Evolutionary conservation across 345 rosid genomes (phyloP).

Genomic region (Moricandia arvensis): DNA sequence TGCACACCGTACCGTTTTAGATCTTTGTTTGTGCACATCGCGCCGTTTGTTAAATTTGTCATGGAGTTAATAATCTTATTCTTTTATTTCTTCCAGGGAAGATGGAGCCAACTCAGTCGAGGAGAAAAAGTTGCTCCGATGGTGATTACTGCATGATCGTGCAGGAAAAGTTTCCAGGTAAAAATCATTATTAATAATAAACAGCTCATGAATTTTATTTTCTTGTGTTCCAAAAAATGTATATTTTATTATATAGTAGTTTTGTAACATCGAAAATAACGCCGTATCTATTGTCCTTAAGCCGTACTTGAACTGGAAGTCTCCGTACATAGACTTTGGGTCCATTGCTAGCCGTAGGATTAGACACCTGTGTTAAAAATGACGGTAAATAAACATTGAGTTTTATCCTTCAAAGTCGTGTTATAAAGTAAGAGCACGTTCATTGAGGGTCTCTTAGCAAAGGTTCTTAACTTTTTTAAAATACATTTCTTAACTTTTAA

Average conservation of each 20-base stretch:
- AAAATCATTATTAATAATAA: not conserved
- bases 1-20: not conserved
- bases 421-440: not conserved
- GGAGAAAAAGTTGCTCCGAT: constrained; percentile 78
- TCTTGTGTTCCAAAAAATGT: too few relatives aligned
- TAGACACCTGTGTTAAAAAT: constrained; percentile 25
- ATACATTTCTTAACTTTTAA: too few relatives aligned
- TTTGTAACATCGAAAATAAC: constrained; percentile 8
- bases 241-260: not conserved
- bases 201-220: not conserved
- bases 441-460: too few relatives aligned
- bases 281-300: constrained; percentile 10
- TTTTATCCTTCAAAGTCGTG: constrained; percentile 1
- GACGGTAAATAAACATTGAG: constrained; percentile 8
- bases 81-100: constrained; percentile 29
- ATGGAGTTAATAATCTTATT: not conserved
- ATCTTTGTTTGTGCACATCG: not conserved
- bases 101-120: constrained; percentile 27
- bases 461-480: too few relatives aligned
- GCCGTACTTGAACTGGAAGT: constrained; percentile 14
- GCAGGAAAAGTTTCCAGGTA: constrained; percentile 68
- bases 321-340: constrained; percentile 31
- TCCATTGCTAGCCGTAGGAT: constrained; percentile 38
- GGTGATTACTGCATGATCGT: constrained; percentile 45
- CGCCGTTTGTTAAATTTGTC: not conserved